Evolutionary conservation across 306 rosid genomes (phyloP), one percentile per base, ranked within the genome.

Genomic region (Dicorynia guianensis): DNA sequence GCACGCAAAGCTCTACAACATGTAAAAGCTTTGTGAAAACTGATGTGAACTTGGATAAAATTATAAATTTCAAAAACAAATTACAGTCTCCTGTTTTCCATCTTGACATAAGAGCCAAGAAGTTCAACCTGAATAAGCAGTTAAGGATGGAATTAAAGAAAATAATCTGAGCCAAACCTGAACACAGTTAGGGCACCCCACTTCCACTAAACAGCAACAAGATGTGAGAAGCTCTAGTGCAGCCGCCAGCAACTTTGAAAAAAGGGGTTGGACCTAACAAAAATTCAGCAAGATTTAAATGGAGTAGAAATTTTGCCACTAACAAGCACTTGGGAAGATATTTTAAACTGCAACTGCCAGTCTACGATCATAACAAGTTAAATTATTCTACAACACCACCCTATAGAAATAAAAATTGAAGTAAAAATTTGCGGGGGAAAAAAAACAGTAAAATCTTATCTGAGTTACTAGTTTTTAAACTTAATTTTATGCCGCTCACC

Each of bases 161-260:
- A 7, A 54, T 11, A 15, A 44, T 68, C 47, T 58, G 49, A 74
- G 57, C 46, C 82, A 38, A 71, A 94, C 98, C 86, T 95, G 97
- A 79, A 89, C 61, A 69, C 98, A 95, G 19, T 86, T 84, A 30
- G 98, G 98, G 77, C 98, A 95, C 71, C 97, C 98, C 9, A 78
- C 81, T 72, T 80, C 82, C 38, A 54, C 87, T 12, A 72, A 65
- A 83, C 98, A 95, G 74, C 71, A 20, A 82, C 97, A 95, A 75
- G 88, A 74, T 9, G 89, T 79, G 59, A 95, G 97, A 81, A 95
- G 90, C 77, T 90, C 92, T 46, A 95, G 82, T 63, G 98, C 97
- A 67, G 96, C 87, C 19, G 63, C 69, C 69, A 95, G 79, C 71
- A 95, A 58, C 89, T 90, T 93, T 42, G 81, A 76, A 80, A 92